Conservation (phyloP, 371 early-diverging fungal species). For the Zychaea mexicana region DNA sequence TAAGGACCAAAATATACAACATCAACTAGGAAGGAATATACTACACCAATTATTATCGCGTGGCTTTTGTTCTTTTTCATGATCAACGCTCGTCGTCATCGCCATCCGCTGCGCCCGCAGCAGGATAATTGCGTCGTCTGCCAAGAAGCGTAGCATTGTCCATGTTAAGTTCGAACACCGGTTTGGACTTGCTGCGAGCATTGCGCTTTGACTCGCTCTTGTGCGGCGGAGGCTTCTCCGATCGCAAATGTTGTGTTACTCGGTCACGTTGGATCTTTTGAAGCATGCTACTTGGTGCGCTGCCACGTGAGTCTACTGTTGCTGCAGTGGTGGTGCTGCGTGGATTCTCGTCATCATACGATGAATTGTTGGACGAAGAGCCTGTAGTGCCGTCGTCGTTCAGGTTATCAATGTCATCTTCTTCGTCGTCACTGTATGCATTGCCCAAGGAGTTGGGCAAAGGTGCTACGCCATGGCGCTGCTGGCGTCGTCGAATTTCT, state of each 20-base stretch:
- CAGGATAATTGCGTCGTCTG: conserved; percentile 42
- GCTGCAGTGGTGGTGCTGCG: neutral
- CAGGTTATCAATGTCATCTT: conserved; percentile 29
- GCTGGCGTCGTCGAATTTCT: conserved; percentile 15
- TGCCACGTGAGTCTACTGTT: conserved; percentile 1
- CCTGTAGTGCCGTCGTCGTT: conserved; percentile 20
- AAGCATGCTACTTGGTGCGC: conserved; percentile 9
- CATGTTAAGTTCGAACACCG: conserved; percentile 55
- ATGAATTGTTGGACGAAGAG: neutral
- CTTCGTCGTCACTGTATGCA: conserved; percentile 24
- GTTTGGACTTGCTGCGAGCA: conserved; percentile 7
- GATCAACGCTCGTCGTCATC: neutral
- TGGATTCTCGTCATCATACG: neutral
- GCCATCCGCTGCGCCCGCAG: neutral
- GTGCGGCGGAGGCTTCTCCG: conserved; percentile 1
- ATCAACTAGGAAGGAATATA: neutral
- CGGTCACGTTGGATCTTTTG: conserved; percentile 14
- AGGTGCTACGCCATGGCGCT: neutral
- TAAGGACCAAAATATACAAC: neutral
- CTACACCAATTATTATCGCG: neutral
- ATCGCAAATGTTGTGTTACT: conserved; percentile 4
- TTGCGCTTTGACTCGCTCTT: conserved; percentile 4
- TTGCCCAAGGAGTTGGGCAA: conserved; percentile 29
- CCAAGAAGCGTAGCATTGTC: conserved; percentile 59
- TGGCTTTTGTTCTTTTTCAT: too few relatives aligned